A percentile compares a stretch with the other conserved stretches of the same genome.
Conservation (phyloP, 257 asterid species). For the Solanum acaule region DNA sequence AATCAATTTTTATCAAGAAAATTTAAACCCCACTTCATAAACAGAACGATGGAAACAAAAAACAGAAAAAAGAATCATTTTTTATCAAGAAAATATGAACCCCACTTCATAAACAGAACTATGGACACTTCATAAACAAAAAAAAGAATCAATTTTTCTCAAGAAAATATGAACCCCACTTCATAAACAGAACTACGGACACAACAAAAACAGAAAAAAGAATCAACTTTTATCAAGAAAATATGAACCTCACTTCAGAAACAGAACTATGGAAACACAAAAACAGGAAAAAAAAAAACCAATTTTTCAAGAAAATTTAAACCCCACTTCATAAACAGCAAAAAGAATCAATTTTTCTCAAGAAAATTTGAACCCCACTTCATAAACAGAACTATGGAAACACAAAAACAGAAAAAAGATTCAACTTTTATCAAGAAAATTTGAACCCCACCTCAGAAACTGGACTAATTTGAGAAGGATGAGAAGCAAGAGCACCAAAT, state of each 20-base stretch:
- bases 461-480: slow-evolving; percentile 20
- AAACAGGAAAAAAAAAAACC: no score
- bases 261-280: no score
- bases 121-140: not conserved
- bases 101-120: not conserved
- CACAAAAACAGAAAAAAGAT: not conserved
- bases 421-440: not conserved
- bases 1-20: no score
- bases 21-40: no score
- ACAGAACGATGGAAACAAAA: no score
- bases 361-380: not conserved
- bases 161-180: not conserved
- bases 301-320: not conserved
- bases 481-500: slow-evolving; percentile 42
- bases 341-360: not conserved
- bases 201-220: not conserved
- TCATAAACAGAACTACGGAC: not conserved
- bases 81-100: no score
- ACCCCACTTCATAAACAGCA: not conserved
- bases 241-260: not conserved
- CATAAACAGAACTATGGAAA: no score
- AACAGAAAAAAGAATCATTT: no score
- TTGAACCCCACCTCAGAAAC: slow-evolving; percentile 63
- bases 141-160: not conserved
- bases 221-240: not conserved